These are phyloP conservation scores for Cotoneaster glaucophyllus DNA, from an alignment of 306 rosid species.

Conservation along the genomic window DNA sequence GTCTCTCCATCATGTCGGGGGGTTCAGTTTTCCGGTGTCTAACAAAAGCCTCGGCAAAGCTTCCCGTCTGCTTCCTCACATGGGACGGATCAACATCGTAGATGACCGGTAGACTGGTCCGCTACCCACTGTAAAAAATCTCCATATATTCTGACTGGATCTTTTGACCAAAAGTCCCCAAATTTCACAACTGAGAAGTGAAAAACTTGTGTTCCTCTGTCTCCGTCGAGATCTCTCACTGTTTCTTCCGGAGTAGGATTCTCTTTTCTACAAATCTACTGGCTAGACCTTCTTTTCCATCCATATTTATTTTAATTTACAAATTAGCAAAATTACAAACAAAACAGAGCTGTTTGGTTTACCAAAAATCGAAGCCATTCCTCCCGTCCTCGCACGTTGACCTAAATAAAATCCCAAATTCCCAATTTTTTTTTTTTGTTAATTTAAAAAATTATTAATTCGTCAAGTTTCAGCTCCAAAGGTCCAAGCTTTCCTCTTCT, in stretches of 20 bases:
- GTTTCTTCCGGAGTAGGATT: not conserved
- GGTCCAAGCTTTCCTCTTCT: constrained; percentile 5
- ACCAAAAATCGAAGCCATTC: constrained; percentile 2
- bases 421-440: not conserved
- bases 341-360: not conserved
- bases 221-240: not conserved
- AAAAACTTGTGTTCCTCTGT: not conserved
- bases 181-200: too few relatives aligned
- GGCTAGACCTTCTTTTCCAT: not conserved
- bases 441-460: not conserved
- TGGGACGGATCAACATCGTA: too few relatives aligned
- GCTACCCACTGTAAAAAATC: not conserved
- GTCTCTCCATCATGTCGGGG: too few relatives aligned
- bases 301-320: not conserved
- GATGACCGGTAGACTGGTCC: too few relatives aligned
- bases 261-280: not conserved
- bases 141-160: not conserved
- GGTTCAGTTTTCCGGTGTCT: too few relatives aligned
- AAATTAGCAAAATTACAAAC: not conserved
- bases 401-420: constrained; percentile 1
- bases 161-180: not conserved
- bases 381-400: not conserved
- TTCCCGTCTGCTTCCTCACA: too few relatives aligned
- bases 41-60: too few relatives aligned
- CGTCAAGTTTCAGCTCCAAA: constrained; percentile 4